Percentiles rank a stretch among this genome's conserved stretches.
phyloP scores from a whole-genome alignment of 306 rosid genomes.

The Lithocarpus polystachyus region DNA sequence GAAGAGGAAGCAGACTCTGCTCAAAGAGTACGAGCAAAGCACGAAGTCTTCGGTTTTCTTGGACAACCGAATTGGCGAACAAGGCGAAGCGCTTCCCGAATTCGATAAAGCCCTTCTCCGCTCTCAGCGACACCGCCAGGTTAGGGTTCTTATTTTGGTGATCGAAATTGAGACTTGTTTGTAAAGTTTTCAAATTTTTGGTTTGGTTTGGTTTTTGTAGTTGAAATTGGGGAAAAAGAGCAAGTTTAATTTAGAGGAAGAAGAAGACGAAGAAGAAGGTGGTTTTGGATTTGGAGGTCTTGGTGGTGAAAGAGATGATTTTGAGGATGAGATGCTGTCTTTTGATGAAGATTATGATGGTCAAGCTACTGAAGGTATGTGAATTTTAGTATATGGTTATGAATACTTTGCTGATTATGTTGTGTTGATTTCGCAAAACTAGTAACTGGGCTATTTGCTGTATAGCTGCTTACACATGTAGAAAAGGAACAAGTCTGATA shows the following conservation, averaged over 20 bases:
- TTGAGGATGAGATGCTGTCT: constrained; percentile 59
- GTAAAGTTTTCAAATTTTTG: not conserved
- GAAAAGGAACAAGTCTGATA: too few relatives aligned
- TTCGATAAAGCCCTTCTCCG: constrained; percentile 80
- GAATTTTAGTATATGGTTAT: not conserved
- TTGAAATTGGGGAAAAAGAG: constrained; percentile 64
- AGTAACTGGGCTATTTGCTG: too few relatives aligned
- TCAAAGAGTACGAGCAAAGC: constrained; percentile 74
- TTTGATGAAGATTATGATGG: constrained; percentile 36
- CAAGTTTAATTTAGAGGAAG: constrained; percentile 79
- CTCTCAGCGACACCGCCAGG: constrained; percentile 81
- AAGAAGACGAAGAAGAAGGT: constrained; percentile 47
- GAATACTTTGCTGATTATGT: not conserved
- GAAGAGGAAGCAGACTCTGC: constrained; percentile 80
- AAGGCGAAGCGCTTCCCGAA: constrained; percentile 60
- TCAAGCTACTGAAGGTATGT: constrained; percentile 28
- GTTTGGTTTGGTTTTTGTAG: constrained; percentile 25
- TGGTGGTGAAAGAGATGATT: constrained; percentile 72
- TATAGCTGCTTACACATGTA: too few relatives aligned
- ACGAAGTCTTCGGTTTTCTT: constrained; percentile 57
- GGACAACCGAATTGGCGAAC: constrained; percentile 85
- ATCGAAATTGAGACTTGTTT: not conserved
- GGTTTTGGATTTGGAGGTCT: constrained; percentile 46
- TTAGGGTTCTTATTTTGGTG: constrained; percentile 10
- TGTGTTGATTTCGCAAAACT: too few relatives aligned